Conservation (phyloP, 805 yeast genomes). For the Candida coquimbonensis region DNA sequence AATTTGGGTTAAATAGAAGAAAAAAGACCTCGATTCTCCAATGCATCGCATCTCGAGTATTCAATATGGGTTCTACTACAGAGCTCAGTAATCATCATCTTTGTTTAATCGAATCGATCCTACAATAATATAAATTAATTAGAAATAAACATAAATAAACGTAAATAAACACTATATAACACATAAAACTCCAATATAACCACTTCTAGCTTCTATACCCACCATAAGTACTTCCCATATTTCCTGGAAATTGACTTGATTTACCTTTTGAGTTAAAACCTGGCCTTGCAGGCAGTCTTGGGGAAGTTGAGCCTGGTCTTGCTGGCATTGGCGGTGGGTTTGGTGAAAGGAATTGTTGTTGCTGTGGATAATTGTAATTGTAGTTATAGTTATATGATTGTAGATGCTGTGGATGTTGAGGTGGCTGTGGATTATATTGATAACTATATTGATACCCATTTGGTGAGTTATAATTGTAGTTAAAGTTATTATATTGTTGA, state of each 20-base stretch:
- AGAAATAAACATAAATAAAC: too few species aligned
- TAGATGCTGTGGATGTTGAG: not conserved
- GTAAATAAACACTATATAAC: not conserved
- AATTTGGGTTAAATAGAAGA: too few species aligned
- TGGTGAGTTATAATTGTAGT: not conserved
- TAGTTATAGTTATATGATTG: not conserved
- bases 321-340: not conserved
- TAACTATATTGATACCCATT: not conserved
- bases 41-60: too few species aligned
- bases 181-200: conserved; percentile 3
- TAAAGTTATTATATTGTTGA: not conserved
- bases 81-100: too few species aligned
- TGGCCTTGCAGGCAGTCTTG: conserved; percentile 3
- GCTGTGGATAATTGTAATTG: not conserved
- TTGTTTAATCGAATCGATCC: too few species aligned
- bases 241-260: conserved; percentile 7
- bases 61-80: too few species aligned
- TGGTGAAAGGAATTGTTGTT: not conserved
- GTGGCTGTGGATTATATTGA: not conserved
- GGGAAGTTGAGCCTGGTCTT: not conserved
- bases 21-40: too few species aligned
- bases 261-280: not conserved
- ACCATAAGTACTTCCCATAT: conserved; percentile 4
- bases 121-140: too few species aligned
- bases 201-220: conserved; percentile 7